These are phyloP conservation scores for Rhododendron mucronatum DNA, from an alignment of 148 eudicot species.

Conservation along the genomic window DNA sequence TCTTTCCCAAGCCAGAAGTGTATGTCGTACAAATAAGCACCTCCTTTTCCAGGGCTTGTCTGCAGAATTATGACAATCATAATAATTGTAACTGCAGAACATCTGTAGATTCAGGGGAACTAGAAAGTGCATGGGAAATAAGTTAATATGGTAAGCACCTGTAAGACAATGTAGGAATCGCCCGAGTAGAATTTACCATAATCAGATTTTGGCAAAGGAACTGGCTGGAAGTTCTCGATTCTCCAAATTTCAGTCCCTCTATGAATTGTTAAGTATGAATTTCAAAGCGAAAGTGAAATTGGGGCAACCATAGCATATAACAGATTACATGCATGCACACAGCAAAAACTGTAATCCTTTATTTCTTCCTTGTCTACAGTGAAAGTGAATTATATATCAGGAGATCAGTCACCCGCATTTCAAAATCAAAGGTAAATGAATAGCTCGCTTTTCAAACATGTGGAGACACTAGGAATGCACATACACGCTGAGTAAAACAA, in stretches of 20 bases:
- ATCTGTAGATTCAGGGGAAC: neutral
- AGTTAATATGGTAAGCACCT: slow-evolving; percentile 32
- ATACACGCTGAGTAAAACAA: neutral
- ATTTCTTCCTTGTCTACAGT: neutral
- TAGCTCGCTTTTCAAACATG: neutral
- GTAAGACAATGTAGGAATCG: slow-evolving; percentile 85
- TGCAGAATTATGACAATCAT: slow-evolving; percentile 22
- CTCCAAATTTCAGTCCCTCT: slow-evolving; percentile 99
- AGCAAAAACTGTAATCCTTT: neutral
- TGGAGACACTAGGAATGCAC: neutral
- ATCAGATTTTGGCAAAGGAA: slow-evolving; percentile 84
- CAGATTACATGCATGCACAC: neutral
- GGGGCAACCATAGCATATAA: neutral
- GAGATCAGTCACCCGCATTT: neutral
- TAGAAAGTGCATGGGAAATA: neutral
- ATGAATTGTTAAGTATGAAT: slow-evolving; percentile 49
- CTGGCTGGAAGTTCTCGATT: slow-evolving; percentile 90
- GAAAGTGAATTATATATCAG: neutral
- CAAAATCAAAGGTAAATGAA: neutral
- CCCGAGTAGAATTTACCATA: slow-evolving; percentile 91
- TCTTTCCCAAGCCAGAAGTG: slow-evolving; percentile 99
- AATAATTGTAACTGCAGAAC: neutral
- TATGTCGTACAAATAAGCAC: slow-evolving; percentile 81
- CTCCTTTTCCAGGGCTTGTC: slow-evolving; percentile 87
- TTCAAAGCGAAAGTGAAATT: neutral